A percentile compares a stretch with the other conserved stretches of the same genome.
Conservation (phyloP, 345 rosid species). For the Ricinus communis region DNA sequence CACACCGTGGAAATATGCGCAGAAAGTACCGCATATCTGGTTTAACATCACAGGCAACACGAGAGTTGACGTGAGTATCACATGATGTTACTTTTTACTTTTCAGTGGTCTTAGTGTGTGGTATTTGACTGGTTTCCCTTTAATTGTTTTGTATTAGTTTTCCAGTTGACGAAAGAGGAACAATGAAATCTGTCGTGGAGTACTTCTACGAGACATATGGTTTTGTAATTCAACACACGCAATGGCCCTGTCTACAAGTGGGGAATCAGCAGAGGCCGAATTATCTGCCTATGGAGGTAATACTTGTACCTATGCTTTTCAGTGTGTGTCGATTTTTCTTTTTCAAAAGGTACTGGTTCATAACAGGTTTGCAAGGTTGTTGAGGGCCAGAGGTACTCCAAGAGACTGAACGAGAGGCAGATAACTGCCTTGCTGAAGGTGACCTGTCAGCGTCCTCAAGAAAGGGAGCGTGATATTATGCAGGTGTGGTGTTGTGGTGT, state of each 20-base stretch:
- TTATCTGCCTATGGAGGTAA: slow-evolving; percentile 94
- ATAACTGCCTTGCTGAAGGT: slow-evolving; percentile 85
- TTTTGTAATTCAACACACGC: slow-evolving; percentile 65
- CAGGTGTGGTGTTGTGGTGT: slow-evolving; percentile 37
- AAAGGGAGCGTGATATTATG: slow-evolving; percentile 78
- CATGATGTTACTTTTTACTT: neutral
- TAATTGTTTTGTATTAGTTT: slow-evolving; percentile 44
- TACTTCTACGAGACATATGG: slow-evolving; percentile 83
- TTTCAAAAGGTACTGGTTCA: neutral
- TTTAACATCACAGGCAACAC: slow-evolving; percentile 83
- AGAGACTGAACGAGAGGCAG: slow-evolving; percentile 91
- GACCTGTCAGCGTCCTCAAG: slow-evolving; percentile 89
- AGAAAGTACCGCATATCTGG: slow-evolving; percentile 92
- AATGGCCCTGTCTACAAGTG: slow-evolving; percentile 92
- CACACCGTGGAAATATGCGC: slow-evolving; percentile 94
- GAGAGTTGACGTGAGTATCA: slow-evolving; percentile 75
- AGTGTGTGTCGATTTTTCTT: neutral
- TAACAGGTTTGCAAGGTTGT: slow-evolving; percentile 91
- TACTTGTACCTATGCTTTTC: neutral
- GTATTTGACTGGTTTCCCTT: neutral
- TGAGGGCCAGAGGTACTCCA: slow-evolving; percentile 95
- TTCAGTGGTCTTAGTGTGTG: neutral
- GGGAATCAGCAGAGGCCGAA: slow-evolving; percentile 89
- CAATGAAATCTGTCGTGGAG: slow-evolving; percentile 82
- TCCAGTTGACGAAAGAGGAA: slow-evolving; percentile 86